Base-by-base conservation (phyloP, 2,329 filamentous ascomycete genomes). In the Xylaria arbuscula region DNA sequence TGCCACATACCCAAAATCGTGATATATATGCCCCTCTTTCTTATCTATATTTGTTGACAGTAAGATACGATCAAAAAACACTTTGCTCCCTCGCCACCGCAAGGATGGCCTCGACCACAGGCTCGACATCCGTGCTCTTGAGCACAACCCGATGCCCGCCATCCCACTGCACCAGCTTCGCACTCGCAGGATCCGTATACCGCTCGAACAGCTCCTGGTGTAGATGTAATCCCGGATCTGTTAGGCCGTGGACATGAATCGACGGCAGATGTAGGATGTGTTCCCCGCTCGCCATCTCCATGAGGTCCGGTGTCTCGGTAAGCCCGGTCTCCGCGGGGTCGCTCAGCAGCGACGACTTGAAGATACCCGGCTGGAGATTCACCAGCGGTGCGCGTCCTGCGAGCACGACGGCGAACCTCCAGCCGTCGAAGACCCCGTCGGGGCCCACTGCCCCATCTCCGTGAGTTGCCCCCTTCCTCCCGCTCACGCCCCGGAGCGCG, bases 131-230 rank as follows among this genome's bases (percentile, higher is more conserved):
- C 36, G 79, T 80, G 24, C 80, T 82, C 82, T 91, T 92, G 67
- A 94, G 85, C 1, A 92, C 90, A 57, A 95, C 82, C 6, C 92
- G 81, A 77, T 95, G 92, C 1, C 84, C 85, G 0, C 91, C 92
- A 66, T 92, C 86, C 92, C 92, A 94, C 77, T 93, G 90, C 1
- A 94, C 78, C 54, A 93, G 69, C 47, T 79, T 83, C 6, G 85
- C 81, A 2, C 81, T 87, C 0, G 82, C 84, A 10, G 81, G 75
- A 58, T 87, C 83, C 75, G 89, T 92, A 76, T 90, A 93, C 60
- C 86, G 79, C 9, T 86, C 78, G 59, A 88, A 75, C 72, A 90
- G 74, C 75, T 84, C 81, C 63, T 84, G 80, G 76, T 92, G 90
- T 53, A 87, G 78, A 67, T 86, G 80, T 28, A 93, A 74, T 0